Percentiles rank a stretch among this genome's conserved stretches.
Conservation (phyloP, 1,139 yeast species). For the Zhuliangozyma parablackwelliae region DNA sequence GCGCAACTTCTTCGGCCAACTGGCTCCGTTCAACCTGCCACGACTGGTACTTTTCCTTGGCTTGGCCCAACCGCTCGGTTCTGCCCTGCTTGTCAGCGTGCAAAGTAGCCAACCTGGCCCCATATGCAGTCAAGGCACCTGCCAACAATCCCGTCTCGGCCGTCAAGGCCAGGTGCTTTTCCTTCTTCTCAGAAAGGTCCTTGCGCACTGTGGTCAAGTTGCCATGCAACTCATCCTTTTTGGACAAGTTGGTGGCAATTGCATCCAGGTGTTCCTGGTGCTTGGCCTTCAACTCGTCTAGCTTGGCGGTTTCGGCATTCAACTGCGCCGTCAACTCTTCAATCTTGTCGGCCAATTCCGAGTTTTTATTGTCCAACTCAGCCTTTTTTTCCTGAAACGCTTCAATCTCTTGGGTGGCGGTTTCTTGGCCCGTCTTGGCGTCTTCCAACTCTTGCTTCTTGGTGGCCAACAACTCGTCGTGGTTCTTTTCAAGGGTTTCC, state of each 20-base stretch:
- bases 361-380: constrained; percentile 38
- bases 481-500: constrained; percentile 40
- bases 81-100: constrained; percentile 38
- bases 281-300: constrained; percentile 38
- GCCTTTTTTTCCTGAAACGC: constrained; percentile 40
- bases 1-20: constrained; percentile 35
- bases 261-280: constrained; percentile 38
- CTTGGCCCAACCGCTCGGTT: constrained; percentile 34
- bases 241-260: constrained; percentile 30
- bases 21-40: constrained; percentile 46
- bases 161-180: constrained; percentile 32
- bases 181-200: constrained; percentile 33
- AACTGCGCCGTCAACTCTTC: constrained; percentile 42
- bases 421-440: constrained; percentile 43
- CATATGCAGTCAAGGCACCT: constrained; percentile 41
- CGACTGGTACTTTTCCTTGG: constrained; percentile 32
- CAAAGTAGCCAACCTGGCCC: constrained; percentile 39
- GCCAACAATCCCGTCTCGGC: constrained; percentile 45
- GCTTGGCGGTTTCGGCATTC: constrained; percentile 34
- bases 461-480: constrained; percentile 44
- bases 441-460: constrained; percentile 49
- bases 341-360: constrained; percentile 37
- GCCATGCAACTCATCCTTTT: constrained; percentile 40
- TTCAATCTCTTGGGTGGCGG: constrained; percentile 44
- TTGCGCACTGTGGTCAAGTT: constrained; percentile 32